Evolutionary conservation across 768 basidiomycete genomes (phyloP).

Genomic region (Russula abietina): DNA sequence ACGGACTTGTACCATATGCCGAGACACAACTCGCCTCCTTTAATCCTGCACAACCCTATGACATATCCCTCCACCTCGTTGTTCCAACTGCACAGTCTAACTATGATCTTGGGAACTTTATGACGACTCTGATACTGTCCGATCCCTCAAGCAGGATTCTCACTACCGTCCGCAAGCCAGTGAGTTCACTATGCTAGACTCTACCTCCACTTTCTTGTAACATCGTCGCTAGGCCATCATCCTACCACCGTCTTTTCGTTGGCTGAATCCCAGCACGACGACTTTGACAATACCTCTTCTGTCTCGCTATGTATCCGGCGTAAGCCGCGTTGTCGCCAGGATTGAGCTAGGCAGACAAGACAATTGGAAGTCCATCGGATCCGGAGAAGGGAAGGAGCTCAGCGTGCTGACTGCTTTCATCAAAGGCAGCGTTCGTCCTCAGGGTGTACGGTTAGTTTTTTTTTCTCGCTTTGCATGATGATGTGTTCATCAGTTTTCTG

Average conservation of each 20-base stretch:
- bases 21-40: constrained; percentile 46
- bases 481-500: constrained; percentile 9
- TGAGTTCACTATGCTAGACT: constrained; percentile 35
- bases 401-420: constrained; percentile 58
- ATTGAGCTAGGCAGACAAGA: constrained; percentile 73
- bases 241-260: constrained; percentile 40
- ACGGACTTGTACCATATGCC: constrained; percentile 61
- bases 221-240: constrained; percentile 48
- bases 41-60: constrained; percentile 61
- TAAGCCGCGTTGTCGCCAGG: constrained; percentile 46
- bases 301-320: constrained; percentile 44
- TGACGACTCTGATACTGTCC: constrained; percentile 58
- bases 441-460: constrained; percentile 57
- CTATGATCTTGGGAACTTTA: constrained; percentile 77
- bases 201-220: not conserved
- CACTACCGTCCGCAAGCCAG: constrained; percentile 54
- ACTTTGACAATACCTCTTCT: constrained; percentile 53
- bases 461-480: not conserved
- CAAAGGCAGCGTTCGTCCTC: constrained; percentile 55
- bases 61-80: constrained; percentile 58
- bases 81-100: constrained; percentile 65
- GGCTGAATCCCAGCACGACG: constrained; percentile 37
- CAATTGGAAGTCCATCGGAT: constrained; percentile 62
- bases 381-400: constrained; percentile 66
- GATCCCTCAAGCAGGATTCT: constrained; percentile 61